A percentile compares a stretch with the other conserved stretches of the same genome.
These are phyloP conservation scores for Trichophyton benhamiae DNA, from an alignment of 2,329 filamentous ascomycete species.

Conservation along the genomic window DNA sequence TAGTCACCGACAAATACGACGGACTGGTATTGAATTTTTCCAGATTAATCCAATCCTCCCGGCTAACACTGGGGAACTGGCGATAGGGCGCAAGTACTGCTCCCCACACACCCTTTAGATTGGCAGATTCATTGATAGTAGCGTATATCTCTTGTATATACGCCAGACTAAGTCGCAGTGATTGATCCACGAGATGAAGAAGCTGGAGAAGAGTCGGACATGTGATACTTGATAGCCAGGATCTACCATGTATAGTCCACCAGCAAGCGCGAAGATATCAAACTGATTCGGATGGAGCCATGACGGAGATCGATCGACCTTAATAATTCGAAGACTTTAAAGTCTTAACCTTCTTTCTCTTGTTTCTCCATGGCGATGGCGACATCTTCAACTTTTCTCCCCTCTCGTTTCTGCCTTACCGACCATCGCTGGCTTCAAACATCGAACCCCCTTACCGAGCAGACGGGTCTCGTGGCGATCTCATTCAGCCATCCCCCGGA, in stretches of 20 bases:
- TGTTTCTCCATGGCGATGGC: neutral
- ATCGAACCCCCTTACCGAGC: neutral
- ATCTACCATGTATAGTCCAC: neutral
- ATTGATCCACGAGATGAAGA: neutral
- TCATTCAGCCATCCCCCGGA: neutral
- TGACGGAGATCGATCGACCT: neutral
- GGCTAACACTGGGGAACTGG: neutral
- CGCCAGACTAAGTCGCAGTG: neutral
- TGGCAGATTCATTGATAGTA: no score
- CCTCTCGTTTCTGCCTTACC: no score
- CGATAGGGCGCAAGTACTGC: neutral
- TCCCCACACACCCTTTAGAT: neutral
- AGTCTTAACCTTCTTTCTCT: neutral
- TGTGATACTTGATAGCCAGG: neutral
- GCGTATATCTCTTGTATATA: neutral
- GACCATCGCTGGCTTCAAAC: no score
- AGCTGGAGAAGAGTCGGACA: neutral
- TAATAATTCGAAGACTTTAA: neutral
- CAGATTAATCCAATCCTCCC: neutral
- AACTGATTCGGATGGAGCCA: neutral
- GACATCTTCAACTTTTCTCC: neutral
- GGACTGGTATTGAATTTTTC: neutral
- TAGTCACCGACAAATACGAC: neutral
- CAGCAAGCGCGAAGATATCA: neutral
- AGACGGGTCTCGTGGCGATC: neutral